These are phyloP conservation scores for Kregervanrija pseudodelftensis DNA, from an alignment of 805 yeast genomes.

Conservation along the genomic window DNA sequence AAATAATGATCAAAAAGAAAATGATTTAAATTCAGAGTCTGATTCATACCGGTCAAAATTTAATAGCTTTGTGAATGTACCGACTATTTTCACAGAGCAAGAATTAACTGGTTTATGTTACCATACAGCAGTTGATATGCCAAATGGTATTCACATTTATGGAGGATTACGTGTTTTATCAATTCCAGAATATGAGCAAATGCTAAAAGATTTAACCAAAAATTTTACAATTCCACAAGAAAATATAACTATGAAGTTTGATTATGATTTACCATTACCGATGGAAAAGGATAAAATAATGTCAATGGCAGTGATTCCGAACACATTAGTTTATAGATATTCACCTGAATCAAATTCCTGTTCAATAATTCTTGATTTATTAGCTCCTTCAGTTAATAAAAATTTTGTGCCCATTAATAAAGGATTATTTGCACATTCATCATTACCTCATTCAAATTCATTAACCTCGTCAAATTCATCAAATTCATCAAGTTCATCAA, in stretches of 20 bases:
- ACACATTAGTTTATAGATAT: constrained; percentile 29
- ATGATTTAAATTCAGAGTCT: no score
- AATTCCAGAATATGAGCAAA: constrained; percentile 18
- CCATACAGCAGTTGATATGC: constrained; percentile 35
- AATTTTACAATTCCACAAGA: constrained; percentile 26
- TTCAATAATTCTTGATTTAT: constrained; percentile 15
- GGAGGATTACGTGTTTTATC: constrained; percentile 37
- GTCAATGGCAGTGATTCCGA: constrained; percentile 36
- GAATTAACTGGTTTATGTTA: constrained; percentile 37
- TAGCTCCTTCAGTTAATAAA: not conserved
- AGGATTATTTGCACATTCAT: constrained; percentile 1
- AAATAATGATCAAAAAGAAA: no score
- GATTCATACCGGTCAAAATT: constrained; percentile 9
- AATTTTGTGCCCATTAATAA: not conserved
- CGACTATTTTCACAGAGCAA: constrained; percentile 31
- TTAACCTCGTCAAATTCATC: not conserved
- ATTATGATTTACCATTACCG: constrained; percentile 40
- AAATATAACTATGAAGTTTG: constrained; percentile 24
- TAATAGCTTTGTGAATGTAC: constrained; percentile 22
- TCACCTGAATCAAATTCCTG: constrained; percentile 35
- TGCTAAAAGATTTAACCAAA: constrained; percentile 22
- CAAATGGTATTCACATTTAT: constrained; percentile 30
- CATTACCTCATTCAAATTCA: constrained; percentile 12
- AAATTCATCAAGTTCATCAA: constrained; percentile 9
- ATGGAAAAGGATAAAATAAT: constrained; percentile 33